phyloP scores from a whole-genome alignment of 345 rosid genomes.

The Arabidopsis suecica region DNA sequence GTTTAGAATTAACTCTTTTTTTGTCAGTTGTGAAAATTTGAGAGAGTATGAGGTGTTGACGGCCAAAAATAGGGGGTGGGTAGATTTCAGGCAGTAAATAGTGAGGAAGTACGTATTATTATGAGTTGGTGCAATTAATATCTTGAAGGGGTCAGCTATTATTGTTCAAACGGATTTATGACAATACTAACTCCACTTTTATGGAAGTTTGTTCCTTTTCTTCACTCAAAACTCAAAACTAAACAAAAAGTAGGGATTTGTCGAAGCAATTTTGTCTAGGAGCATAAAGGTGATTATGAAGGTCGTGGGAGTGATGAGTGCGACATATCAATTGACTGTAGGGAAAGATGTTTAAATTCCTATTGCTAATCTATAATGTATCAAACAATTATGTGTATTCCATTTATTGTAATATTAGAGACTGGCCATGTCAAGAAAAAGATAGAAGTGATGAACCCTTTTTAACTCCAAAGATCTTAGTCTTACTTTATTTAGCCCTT shows the following conservation, averaged over 20 bases:
- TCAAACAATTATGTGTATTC: not conserved
- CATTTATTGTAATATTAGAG: not conserved
- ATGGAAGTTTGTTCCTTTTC: conserved; percentile 19
- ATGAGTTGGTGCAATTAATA: conserved; percentile 23
- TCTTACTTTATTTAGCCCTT: conserved; percentile 3
- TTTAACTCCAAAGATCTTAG: not conserved
- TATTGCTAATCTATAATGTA: conserved; percentile 15
- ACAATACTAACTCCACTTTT: conserved; percentile 9
- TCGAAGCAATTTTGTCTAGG: conserved; percentile 8
- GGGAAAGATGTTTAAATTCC: conserved; percentile 35
- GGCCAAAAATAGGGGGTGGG: not conserved
- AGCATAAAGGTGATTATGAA: conserved; percentile 25
- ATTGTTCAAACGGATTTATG: conserved; percentile 9
- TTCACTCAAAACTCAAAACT: not conserved
- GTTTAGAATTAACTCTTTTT: not conserved
- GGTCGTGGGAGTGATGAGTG: conserved; percentile 65
- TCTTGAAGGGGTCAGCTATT: conserved; percentile 7
- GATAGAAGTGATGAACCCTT: conserved; percentile 1
- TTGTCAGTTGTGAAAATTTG: not conserved
- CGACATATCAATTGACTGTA: conserved; percentile 64
- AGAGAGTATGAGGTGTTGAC: conserved; percentile 20
- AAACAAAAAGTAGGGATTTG: conserved; percentile 12
- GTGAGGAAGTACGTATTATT: not conserved
- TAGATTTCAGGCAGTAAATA: conserved; percentile 34
- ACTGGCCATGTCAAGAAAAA: not conserved